These are phyloP conservation scores for Rhododendron griersonianum DNA, from an alignment of 148 eudicot species.

Conservation along the genomic window DNA sequence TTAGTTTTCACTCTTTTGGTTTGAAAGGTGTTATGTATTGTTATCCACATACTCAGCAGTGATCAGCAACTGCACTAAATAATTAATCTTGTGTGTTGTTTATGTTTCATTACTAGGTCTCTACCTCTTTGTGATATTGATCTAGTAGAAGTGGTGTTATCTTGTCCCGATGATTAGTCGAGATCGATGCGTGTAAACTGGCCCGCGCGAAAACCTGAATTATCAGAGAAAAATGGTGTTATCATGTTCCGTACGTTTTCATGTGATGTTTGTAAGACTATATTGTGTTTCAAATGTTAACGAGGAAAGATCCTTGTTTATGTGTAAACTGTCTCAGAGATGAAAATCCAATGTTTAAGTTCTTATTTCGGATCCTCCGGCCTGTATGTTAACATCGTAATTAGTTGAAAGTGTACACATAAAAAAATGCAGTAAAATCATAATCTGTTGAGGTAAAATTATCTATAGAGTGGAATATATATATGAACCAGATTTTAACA, in stretches of 20 bases:
- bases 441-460: no score
- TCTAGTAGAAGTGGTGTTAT: neutral
- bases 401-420: neutral
- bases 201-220: no score
- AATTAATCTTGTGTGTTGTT: neutral
- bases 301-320: no score
- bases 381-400: neutral
- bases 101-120: neutral
- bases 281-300: no score
- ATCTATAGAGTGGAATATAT: no score
- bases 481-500: no score
- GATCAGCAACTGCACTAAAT: neutral
- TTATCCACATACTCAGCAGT: neutral
- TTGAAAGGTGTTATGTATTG: no score
- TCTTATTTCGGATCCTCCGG: neutral
- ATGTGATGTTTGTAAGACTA: no score
- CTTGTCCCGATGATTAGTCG: neutral
- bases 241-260: no score
- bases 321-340: neutral
- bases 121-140: neutral
- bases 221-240: no score
- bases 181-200: no score
- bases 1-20: neutral
- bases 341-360: neutral
- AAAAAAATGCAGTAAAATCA: no score